phyloP scores from a whole-genome alignment of 139 green algal genomes.

The Limnomonas spitsbergensis region DNA sequence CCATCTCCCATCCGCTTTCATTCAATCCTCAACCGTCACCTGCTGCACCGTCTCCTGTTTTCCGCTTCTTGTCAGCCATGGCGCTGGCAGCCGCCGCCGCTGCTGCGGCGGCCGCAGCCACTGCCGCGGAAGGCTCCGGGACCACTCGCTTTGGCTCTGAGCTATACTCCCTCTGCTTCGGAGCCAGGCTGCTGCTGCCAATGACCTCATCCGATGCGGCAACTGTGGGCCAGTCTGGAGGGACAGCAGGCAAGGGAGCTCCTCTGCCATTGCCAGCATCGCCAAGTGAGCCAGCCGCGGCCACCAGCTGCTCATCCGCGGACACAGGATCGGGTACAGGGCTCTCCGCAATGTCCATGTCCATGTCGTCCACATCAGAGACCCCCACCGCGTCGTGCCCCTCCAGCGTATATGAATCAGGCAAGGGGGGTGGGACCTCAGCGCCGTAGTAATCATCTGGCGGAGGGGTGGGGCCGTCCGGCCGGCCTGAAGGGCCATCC shows the following conservation, averaged over 20 bases:
- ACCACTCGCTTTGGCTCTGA: background rate
- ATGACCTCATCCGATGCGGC: too few species aligned
- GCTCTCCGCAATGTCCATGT: background rate
- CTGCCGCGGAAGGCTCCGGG: background rate
- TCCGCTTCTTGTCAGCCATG: slow-evolving; percentile 22
- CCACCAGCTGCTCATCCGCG: too few species aligned
- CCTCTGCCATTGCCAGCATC: too few species aligned
- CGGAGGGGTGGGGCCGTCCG: background rate
- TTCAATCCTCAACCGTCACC: too few species aligned
- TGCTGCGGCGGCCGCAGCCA: background rate
- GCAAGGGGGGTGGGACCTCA: too few species aligned
- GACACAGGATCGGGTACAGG: too few species aligned
- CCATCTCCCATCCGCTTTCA: too few species aligned
- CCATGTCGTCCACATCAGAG: slow-evolving; percentile 17
- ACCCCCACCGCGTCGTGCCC: background rate
- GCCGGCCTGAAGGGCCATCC: background rate
- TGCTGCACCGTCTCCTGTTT: background rate
- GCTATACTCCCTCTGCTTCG: background rate
- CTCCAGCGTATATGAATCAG: too few species aligned
- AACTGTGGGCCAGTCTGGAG: too few species aligned
- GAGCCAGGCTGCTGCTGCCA: too few species aligned
- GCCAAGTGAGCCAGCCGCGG: too few species aligned
- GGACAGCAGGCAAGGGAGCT: background rate
- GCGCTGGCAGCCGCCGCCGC: background rate
- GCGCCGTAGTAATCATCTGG: too few species aligned